Percentiles rank a stretch among this genome's conserved stretches.
Evolutionary conservation across 225 moss, liverwort and hornwort species (phyloP).

Genomic region (Pseudoscleropodium purum): DNA sequence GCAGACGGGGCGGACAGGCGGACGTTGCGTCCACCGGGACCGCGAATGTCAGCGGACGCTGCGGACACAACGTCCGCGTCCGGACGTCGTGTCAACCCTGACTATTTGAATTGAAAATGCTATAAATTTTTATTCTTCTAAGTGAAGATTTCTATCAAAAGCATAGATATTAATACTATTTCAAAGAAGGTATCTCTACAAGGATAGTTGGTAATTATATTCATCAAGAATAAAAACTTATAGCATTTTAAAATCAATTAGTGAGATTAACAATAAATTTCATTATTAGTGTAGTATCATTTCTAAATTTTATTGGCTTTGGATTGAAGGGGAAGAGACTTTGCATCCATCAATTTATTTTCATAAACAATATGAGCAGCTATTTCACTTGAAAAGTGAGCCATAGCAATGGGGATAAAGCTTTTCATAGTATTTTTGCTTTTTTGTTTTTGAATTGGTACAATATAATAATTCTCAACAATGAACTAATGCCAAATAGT

Average conservation of each 20-base stretch:
- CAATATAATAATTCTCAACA: no score
- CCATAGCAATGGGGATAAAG: no score
- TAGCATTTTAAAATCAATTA: not conserved
- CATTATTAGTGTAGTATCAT: not conserved
- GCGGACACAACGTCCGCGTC: no score
- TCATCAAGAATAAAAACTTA: not conserved
- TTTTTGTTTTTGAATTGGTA: no score
- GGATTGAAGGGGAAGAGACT: accelerated
- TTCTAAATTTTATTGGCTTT: not conserved
- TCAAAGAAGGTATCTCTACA: not conserved
- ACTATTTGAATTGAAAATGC: not conserved
- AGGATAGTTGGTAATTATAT: not conserved
- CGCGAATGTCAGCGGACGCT: no score
- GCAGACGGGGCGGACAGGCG: no score
- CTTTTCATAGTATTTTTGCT: no score
- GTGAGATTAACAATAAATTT: not conserved
- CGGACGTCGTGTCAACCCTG: no score
- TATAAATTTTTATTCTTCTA: no score
- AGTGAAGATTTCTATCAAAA: not conserved
- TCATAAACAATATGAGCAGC: accelerated
- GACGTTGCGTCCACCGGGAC: no score
- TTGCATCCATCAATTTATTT: not conserved
- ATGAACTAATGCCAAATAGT: no score
- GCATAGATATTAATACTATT: not conserved
- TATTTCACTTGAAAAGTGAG: not conserved